Base-by-base conservation (phyloP, 805 yeast species). In the Candida multigemmis region DNA sequence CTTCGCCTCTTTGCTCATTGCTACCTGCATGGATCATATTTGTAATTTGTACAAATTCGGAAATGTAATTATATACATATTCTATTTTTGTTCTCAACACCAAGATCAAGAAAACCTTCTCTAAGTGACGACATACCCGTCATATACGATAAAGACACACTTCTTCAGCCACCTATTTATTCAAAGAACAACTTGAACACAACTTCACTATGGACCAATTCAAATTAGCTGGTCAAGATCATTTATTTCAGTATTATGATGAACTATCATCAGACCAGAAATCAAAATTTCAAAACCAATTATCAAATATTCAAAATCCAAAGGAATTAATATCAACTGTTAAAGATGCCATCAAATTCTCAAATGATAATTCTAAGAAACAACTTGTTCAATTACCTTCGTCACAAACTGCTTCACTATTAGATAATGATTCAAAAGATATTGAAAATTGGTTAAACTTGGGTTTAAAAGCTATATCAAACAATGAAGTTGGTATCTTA, bases 401-500 rank as follows among this genome's bases (percentile, higher is more conserved):
- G 2, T 31, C 44, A 1, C 46, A 48, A 6, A 46, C 69, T 2
- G 75, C 77, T 1, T 67, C 71, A 16, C 61, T 68, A 13, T 56
- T 79, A 10, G 69, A 71, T 16, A 40, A 63, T 19, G 54, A 52
- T 11, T 29, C 30, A 1, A 49, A 41, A 9, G 43, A 50, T 22
- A 46, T 48, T 22, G 37, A 35, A 4, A 22, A 41, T 9, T 79
- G 78, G 73, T 38, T 42, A 13, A 30, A 51, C 3, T 22, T 56
- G 10, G 99, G 98, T 9, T 51, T 77, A 11, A 59, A 72, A 14
- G 81, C 89, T 16, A 77, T 91, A 28, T 52, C 71, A 11, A 51
- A 61, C 9, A 78, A 78, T 37, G 72, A 80, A 44, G 97, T 89
- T 14, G 98, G 85, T 18, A 89, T 91, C 4, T 65, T 91, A 22